These are phyloP conservation scores for Ogataea thermomethanolica DNA, from an alignment of 805 yeast genomes.

Conservation along the genomic window DNA sequence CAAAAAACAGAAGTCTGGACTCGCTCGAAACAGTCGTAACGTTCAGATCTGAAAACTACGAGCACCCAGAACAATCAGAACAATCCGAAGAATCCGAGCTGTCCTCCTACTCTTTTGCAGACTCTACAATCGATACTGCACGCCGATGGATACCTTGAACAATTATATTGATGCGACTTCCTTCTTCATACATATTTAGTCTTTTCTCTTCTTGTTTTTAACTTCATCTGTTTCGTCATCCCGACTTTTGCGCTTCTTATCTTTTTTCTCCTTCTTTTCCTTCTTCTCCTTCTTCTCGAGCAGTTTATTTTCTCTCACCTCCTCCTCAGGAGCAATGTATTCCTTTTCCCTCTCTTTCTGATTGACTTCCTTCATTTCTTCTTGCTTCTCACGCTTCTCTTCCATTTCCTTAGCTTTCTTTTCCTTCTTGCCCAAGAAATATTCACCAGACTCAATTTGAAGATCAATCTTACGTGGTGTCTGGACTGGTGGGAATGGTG, in stretches of 20 bases:
- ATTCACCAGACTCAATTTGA: constrained; percentile 97
- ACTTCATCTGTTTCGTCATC: constrained; percentile 13
- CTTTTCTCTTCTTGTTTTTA: constrained; percentile 15
- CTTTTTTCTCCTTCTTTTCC: constrained; percentile 29
- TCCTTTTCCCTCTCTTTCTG: constrained; percentile 72
- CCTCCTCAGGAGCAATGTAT: constrained; percentile 83
- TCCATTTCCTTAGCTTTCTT: constrained; percentile 67
- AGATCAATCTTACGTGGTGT: constrained; percentile 95
- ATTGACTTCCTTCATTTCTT: constrained; percentile 59
- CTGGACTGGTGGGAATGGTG: constrained; percentile 99
- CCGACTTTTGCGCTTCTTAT: constrained; percentile 30
- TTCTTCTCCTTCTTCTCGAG: constrained; percentile 30
- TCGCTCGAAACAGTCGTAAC: constrained; percentile 8
- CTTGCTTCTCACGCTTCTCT: constrained; percentile 78
- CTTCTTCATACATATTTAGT: neutral
- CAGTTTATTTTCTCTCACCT: constrained; percentile 34
- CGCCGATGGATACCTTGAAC: constrained; percentile 16
- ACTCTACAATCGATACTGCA: constrained; percentile 17
- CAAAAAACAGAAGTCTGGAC: constrained; percentile 1
- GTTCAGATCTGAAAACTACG: constrained; percentile 1
- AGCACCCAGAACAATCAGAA: constrained; percentile 3
- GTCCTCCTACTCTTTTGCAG: constrained; percentile 10
- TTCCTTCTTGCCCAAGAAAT: constrained; percentile 84
- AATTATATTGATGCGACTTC: constrained; percentile 1
- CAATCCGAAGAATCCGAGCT: no score